A percentile compares a stretch with the other conserved stretches of the same genome.
Evolutionary conservation across 1,139 yeast genomes (phyloP).

Genomic region (Blastobotrys indianensis): DNA sequence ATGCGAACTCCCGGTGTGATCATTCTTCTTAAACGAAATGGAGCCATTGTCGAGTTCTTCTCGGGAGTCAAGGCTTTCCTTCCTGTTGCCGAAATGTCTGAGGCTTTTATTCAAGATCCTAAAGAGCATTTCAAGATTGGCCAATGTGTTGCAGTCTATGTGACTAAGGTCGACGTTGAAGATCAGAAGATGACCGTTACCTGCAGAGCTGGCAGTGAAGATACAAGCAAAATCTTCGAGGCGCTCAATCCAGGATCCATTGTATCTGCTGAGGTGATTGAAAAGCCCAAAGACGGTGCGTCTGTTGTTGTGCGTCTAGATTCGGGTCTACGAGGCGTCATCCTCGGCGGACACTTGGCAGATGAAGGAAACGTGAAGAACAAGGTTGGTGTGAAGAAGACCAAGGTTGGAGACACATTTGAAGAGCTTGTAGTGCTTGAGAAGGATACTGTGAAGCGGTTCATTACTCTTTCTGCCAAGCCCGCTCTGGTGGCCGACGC

Average conservation of each 20-base stretch:
- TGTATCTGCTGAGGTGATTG: conserved; percentile 58
- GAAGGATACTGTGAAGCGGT: conserved; percentile 55
- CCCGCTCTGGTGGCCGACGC: conserved; percentile 64
- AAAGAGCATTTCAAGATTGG: conserved; percentile 75
- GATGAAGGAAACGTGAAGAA: conserved; percentile 80
- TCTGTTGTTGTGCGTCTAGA: conserved; percentile 55
- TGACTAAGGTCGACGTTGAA: conserved; percentile 52
- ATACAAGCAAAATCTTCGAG: conserved; percentile 38
- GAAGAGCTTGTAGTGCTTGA: conserved; percentile 62
- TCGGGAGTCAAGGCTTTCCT: conserved; percentile 72
- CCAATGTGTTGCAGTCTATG: conserved; percentile 73
- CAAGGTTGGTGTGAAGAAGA: conserved; percentile 72
- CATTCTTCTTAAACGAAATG: conserved; percentile 62
- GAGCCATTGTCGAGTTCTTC: conserved; percentile 80
- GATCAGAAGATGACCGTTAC: conserved; percentile 61
- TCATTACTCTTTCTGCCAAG: conserved; percentile 60
- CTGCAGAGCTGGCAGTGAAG: conserved; percentile 54
- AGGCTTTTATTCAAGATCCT: conserved; percentile 73
- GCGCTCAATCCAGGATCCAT: conserved; percentile 56
- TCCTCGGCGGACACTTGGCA: conserved; percentile 66
- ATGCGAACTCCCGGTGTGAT: conserved; percentile 70
- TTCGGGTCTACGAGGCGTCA: conserved; percentile 59
- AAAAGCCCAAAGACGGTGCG: conserved; percentile 56
- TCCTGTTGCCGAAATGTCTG: conserved; percentile 85
- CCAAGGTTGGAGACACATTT: conserved; percentile 69